Evolutionary conservation across 2,329 filamentous ascomycete species (phyloP).

Genomic region (Colletotrichum orchidophilum): DNA sequence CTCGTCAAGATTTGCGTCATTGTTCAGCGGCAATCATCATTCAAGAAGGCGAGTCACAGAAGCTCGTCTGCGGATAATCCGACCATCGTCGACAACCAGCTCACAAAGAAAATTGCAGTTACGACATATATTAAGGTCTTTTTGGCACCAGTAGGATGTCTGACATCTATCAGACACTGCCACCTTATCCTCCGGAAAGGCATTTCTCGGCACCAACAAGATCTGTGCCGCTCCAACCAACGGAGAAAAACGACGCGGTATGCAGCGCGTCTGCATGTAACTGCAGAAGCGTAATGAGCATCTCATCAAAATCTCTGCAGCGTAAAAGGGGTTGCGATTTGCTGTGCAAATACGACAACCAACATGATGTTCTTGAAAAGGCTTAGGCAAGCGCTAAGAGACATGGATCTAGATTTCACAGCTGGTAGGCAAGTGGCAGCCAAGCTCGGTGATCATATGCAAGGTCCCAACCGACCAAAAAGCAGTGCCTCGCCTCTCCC

Average conservation of each 20-base stretch:
- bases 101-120: background rate
- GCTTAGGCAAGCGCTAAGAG: background rate
- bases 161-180: background rate
- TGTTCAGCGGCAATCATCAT: background rate
- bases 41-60: background rate
- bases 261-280: slow-evolving; percentile 9
- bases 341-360: background rate
- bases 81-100: background rate
- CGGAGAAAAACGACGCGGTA: background rate
- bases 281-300: slow-evolving; percentile 32
- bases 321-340: slow-evolving; percentile 16
- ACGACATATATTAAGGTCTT: background rate
- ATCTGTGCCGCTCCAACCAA: slow-evolving; percentile 17
- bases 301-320: slow-evolving; percentile 26
- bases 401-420: slow-evolving; percentile 8
- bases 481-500: background rate
- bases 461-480: background rate
- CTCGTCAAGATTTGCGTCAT: background rate
- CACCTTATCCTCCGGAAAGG: background rate
- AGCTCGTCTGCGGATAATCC: background rate
- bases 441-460: background rate
- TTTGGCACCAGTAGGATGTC: background rate
- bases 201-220: background rate
- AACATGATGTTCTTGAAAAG: background rate
- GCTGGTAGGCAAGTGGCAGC: slow-evolving; percentile 1